Percentiles rank a stretch among this genome's conserved stretches.
Conservation (phyloP, 2,329 filamentous ascomycete genomes). For the Aaosphaeria arxii region DNA sequence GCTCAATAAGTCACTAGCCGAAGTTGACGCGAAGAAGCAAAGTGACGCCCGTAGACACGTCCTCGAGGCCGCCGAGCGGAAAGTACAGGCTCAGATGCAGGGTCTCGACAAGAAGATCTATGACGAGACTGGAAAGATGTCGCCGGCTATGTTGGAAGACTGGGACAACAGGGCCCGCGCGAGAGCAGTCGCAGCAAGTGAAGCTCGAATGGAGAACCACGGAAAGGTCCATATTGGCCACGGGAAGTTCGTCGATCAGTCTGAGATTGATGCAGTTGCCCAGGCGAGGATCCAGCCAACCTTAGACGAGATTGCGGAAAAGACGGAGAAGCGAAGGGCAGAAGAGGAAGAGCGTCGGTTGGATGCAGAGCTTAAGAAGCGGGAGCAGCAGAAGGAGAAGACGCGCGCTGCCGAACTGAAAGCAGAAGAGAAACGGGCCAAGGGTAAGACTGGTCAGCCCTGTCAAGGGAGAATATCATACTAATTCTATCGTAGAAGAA, state of each 20-base stretch:
- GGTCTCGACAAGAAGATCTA: conserved; percentile 81
- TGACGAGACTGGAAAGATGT: conserved; percentile 70
- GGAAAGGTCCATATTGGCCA: conserved; percentile 70
- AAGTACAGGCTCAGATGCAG: conserved; percentile 76
- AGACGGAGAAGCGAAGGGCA: conserved; percentile 69
- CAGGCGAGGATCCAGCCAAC: conserved; percentile 75
- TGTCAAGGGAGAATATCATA: not conserved
- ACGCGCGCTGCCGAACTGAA: conserved; percentile 46
- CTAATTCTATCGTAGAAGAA: conserved; percentile 41
- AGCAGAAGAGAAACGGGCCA: conserved; percentile 47
- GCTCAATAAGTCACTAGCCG: conserved; percentile 65
- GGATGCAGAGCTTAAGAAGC: conserved; percentile 64
- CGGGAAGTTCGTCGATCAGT: conserved; percentile 74
- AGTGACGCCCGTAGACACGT: conserved; percentile 72
- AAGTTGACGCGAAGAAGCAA: conserved; percentile 71
- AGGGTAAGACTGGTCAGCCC: conserved; percentile 50
- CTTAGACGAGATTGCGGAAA: conserved; percentile 78
- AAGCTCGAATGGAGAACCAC: conserved; percentile 56
- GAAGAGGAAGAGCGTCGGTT: conserved; percentile 60
- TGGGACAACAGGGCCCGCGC: conserved; percentile 77
- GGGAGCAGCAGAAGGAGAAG: conserved; percentile 57
- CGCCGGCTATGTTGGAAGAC: conserved; percentile 65
- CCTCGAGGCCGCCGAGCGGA: conserved; percentile 75
- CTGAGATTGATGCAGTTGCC: conserved; percentile 77
- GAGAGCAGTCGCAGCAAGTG: conserved; percentile 64